These are phyloP conservation scores for Candida michaelii DNA, from an alignment of 805 yeast genomes.

Conservation along the genomic window DNA sequence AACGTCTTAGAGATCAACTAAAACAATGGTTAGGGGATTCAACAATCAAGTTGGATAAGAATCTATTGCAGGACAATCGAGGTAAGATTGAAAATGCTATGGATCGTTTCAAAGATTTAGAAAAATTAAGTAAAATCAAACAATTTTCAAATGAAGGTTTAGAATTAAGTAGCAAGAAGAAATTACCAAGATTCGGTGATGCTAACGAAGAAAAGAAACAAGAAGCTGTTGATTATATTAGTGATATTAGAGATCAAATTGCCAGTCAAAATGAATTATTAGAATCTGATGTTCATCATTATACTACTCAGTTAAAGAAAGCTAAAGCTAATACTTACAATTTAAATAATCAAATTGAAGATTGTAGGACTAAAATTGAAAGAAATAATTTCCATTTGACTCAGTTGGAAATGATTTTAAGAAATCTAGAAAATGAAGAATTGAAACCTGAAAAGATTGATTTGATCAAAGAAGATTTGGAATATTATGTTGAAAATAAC, in stretches of 20 bases:
- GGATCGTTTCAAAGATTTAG: slow-evolving; percentile 95
- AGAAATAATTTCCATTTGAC: slow-evolving; percentile 78
- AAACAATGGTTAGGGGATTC: slow-evolving; percentile 92
- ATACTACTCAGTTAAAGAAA: slow-evolving; percentile 38
- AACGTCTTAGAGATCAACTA: slow-evolving; percentile 90
- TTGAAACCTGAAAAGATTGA: slow-evolving; percentile 76
- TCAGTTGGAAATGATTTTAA: slow-evolving; percentile 73
- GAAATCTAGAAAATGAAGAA: slow-evolving; percentile 76
- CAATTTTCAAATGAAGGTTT: slow-evolving; percentile 93
- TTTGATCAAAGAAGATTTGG: slow-evolving; percentile 82
- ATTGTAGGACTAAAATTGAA: slow-evolving; percentile 60
- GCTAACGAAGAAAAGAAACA: slow-evolving; percentile 79
- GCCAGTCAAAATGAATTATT: slow-evolving; percentile 76
- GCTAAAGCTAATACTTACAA: slow-evolving; percentile 50
- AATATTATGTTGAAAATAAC: slow-evolving; percentile 89
- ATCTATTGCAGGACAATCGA: slow-evolving; percentile 55
- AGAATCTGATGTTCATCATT: slow-evolving; percentile 60
- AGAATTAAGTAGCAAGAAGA: slow-evolving; percentile 52
- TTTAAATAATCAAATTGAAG: slow-evolving; percentile 57
- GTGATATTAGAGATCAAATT: slow-evolving; percentile 72
- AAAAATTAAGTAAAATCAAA: slow-evolving; percentile 88
- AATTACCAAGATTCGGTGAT: slow-evolving; percentile 44
- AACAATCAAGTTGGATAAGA: slow-evolving; percentile 75
- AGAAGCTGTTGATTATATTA: slow-evolving; percentile 69
- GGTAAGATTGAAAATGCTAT: slow-evolving; percentile 80